Base-by-base conservation (phyloP, 2,329 filamentous ascomycete genomes). In the Cytospora piceicola region DNA sequence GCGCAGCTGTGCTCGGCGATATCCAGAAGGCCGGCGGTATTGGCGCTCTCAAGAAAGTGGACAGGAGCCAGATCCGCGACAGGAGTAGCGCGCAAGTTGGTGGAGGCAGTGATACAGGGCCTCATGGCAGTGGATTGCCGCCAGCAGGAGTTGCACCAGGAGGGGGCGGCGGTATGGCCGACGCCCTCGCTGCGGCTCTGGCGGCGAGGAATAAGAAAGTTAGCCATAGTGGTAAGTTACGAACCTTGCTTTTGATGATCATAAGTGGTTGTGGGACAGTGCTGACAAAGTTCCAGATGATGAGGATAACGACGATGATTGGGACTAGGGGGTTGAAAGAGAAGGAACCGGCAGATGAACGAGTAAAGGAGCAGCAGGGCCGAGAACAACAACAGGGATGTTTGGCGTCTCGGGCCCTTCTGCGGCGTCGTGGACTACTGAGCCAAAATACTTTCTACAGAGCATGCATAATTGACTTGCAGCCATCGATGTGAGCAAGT, bases 171-270 rank as follows among this genome's bases (percentile, higher is more conserved):
- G 89, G 87, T 42, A 87, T 97, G 84, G 92, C 93, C 27, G 92
- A 90, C 79, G 94, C 93, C 57, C 80, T 97, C 71, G 92, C 92
- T 67, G 90, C 88, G 67, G 91, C 90, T 65, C 78, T 94, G 72
- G 87, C 90, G 74, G 91, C 92, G 80, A 85, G 94, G 77, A 97
- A 97, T 82, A 88, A 93, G 78, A 97, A 96, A 83, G 94, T 97
- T 76, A 92, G 92, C 79, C 90, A 92, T 76, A 96, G 92, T 83
- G 94, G 94, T 97, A 87, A 88, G 92, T 90, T 61, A 61, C 58
- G 60, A 59, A 60, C 22, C 29, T 24, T 55, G 14, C 15, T 52
- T 49, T n/a, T 49, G 73, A 61, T 49, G 73, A 61, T 27, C 61
- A 27, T 27, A 69, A 54, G 66, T 59, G 56, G 27, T 4, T 60